Conservation (phyloP, 768 basidiomycete species). For the Russula sp. region DNA sequence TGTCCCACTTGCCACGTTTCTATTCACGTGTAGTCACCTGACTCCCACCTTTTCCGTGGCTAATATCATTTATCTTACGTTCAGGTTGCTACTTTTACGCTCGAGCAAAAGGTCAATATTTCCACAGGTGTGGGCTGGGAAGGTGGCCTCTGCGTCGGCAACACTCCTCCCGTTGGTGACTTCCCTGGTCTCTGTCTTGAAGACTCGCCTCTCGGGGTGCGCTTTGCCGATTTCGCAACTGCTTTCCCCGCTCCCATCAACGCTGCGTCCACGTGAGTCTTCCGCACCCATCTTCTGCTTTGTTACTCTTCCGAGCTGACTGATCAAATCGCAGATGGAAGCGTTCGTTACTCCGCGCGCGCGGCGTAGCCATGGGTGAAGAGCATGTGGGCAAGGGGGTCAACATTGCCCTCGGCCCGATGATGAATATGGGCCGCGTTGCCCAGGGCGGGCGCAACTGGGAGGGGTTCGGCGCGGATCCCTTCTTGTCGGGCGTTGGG, state of each 20-base stretch:
- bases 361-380: slow-evolving; percentile 72
- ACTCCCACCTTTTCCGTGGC: background rate
- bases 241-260: slow-evolving; percentile 85
- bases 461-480: slow-evolving; percentile 95
- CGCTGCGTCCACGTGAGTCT: slow-evolving; percentile 66
- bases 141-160: slow-evolving; percentile 62
- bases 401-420: slow-evolving; percentile 68
- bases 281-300: background rate
- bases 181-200: slow-evolving; percentile 73
- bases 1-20: background rate
- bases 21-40: background rate
- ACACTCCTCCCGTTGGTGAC: slow-evolving; percentile 46
- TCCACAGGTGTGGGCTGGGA: slow-evolving; percentile 41
- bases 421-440: slow-evolving; percentile 84
- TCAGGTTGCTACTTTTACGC: slow-evolving; percentile 17
- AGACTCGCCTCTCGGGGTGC: slow-evolving; percentile 75
- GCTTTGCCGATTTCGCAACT: slow-evolving; percentile 64
- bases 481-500: slow-evolving; percentile 74
- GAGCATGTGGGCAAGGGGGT: slow-evolving; percentile 85
- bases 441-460: slow-evolving; percentile 83
- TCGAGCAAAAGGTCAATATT: slow-evolving; percentile 24
- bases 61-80: background rate
- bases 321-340: slow-evolving; percentile 49
- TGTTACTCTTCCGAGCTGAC: background rate
- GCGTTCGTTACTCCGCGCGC: slow-evolving; percentile 65